These are phyloP conservation scores for Xerocomellus dryophilus DNA, from an alignment of 768 basidiomycete species.

Conservation along the genomic window DNA sequence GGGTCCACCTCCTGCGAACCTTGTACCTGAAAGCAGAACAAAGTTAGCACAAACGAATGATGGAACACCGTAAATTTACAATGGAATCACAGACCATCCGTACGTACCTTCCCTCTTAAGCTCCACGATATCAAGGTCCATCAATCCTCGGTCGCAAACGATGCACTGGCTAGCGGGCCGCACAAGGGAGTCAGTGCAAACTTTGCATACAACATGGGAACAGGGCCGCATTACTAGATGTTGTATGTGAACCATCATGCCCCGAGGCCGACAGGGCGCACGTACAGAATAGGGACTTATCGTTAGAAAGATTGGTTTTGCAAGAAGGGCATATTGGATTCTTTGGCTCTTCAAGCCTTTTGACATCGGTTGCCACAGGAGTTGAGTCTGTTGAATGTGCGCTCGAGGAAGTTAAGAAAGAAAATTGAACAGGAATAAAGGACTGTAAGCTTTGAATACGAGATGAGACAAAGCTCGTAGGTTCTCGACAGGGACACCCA, in stretches of 20 bases:
- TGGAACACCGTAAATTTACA: not conserved
- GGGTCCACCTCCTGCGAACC: slow-evolving; percentile 91
- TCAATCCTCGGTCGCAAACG: slow-evolving; percentile 70
- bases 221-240: slow-evolving; percentile 75
- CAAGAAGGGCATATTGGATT: slow-evolving; percentile 85
- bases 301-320: slow-evolving; percentile 82
- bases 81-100: not conserved
- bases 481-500: slow-evolving; percentile 39
- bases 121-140: slow-evolving; percentile 74
- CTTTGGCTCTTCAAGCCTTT: slow-evolving; percentile 49
- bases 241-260: not conserved
- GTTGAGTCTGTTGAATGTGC: slow-evolving; percentile 40
- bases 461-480: not conserved
- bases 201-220: slow-evolving; percentile 88
- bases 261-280: slow-evolving; percentile 5
- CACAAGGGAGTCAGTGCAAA: slow-evolving; percentile 86
- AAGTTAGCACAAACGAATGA: slow-evolving; percentile 1
- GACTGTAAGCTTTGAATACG: slow-evolving; percentile 63
- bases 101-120: slow-evolving; percentile 81
- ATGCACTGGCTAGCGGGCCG: slow-evolving; percentile 78
- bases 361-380: slow-evolving; percentile 34
- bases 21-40: slow-evolving; percentile 58
- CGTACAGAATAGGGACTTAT: slow-evolving; percentile 65
- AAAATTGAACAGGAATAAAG: slow-evolving; percentile 78
- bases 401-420: slow-evolving; percentile 42